Evolutionary conservation across 352 stramenopile species (phyloP), one percentile per base, ranked within the genome.

Genomic region (Globisporangium solare): DNA sequence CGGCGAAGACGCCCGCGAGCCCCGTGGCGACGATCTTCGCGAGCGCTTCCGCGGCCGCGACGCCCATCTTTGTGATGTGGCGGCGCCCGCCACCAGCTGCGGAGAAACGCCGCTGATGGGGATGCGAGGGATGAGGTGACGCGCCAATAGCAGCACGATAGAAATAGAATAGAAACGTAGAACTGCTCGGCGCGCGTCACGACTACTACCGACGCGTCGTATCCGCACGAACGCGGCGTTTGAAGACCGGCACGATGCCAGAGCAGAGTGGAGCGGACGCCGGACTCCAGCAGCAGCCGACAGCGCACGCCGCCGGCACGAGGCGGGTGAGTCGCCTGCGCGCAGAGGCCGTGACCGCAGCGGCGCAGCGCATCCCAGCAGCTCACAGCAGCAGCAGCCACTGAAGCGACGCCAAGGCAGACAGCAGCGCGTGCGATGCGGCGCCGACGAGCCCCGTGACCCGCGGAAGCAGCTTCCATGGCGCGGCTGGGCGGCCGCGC

Each of bases 1-100:
- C 82, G 4, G 76, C 76, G 61, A 89, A 92, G 37, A 88, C 59
- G n/a, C 79, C 79, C 6, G 79, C 79, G 37, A 88, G 58, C 0
- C 73, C 74, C 20, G 79, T 79, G 45, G 79, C 79, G 10, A 67
- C 67, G 54, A 89, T 61, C 51, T 89, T 77, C 43, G 75, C 76
- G 39, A 85, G 54, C 53, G 73, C 79, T 68, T 86, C 79, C n/a
- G 76, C 65, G 68, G 78, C 68, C 51, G 78, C 56, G 64, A 77
- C 56, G 4, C 14, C 27, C 41, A n/a, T 22, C 27, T 35, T 35
- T 35, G 27, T 35, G 27, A 35, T 35, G 27, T 35, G 27, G 27
- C 10, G 27, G 10, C 18, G 13, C 18, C n/a, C 12, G 17, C 24
- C 21, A 22, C 24, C n/a, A 55, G 50, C 35, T 7, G 2, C 8